A percentile compares a stretch with the other conserved stretches of the same genome.
phyloP scores from a whole-genome alignment of 164 flowering plant genomes.

The Vitis amurensis region DNA sequence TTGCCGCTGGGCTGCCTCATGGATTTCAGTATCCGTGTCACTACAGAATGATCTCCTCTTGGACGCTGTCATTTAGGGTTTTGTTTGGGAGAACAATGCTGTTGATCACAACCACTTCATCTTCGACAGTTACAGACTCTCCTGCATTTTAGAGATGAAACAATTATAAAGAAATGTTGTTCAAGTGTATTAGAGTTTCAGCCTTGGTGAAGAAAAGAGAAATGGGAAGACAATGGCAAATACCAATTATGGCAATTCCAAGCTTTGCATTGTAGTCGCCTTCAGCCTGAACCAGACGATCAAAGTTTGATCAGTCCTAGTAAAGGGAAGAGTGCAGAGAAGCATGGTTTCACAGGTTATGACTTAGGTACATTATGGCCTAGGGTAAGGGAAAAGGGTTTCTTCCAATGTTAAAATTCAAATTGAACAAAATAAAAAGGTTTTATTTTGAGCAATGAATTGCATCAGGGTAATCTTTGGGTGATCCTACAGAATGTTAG shows the following conservation, averaged over 20 bases:
- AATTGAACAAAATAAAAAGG: no score
- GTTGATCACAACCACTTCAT: constrained; percentile 90
- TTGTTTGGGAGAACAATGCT: constrained; percentile 95
- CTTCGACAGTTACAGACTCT: constrained; percentile 89
- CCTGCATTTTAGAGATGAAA: constrained; percentile 41
- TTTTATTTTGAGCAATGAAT: no score
- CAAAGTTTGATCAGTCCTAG: background rate
- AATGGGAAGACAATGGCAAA: background rate
- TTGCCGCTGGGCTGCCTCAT: no score
- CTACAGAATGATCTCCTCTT: constrained; percentile 83
- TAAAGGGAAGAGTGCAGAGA: background rate
- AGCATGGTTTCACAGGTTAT: no score
- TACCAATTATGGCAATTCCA: constrained; percentile 42
- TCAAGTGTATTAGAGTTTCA: background rate
- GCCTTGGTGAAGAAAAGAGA: background rate
- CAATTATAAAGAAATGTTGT: background rate
- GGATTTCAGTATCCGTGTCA: background rate
- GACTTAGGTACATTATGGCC: no score
- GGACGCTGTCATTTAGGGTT: constrained; percentile 86
- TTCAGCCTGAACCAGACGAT: background rate
- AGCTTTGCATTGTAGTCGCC: constrained; percentile 35
- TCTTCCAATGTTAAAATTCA: no score
- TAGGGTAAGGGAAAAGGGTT: no score
- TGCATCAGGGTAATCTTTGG: no score
- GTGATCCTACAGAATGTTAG: no score